These are phyloP conservation scores for Populus hybrid DNA, from an alignment of 441 rosid genomes.

Conservation along the genomic window DNA sequence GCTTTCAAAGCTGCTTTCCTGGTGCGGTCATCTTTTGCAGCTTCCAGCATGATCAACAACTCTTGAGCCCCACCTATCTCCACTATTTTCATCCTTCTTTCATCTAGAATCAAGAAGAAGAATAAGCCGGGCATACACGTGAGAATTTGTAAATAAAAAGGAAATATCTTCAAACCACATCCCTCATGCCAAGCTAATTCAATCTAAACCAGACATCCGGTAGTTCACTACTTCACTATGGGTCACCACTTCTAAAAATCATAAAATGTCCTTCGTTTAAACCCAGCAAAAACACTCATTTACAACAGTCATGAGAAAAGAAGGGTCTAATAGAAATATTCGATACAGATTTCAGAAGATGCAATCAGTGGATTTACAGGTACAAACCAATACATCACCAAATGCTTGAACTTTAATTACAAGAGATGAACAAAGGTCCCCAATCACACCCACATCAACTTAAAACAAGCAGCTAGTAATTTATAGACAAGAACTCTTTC, in stretches of 20 bases:
- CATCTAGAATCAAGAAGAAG: slow-evolving; percentile 44
- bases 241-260: too few species aligned
- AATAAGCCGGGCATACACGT: background rate
- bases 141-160: background rate
- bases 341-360: too few species aligned
- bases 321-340: too few species aligned
- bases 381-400: too few species aligned
- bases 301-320: too few species aligned
- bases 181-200: background rate
- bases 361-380: too few species aligned
- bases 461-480: background rate
- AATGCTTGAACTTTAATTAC: background rate
- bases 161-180: background rate
- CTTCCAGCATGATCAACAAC: slow-evolving; percentile 69
- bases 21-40: slow-evolving; percentile 78
- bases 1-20: slow-evolving; percentile 84
- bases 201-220: background rate
- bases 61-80: slow-evolving; percentile 88
- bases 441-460: background rate
- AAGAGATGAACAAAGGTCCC: background rate
- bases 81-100: slow-evolving; percentile 86
- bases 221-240: too few species aligned
- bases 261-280: background rate
- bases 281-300: too few species aligned
- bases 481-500: background rate